Percentiles rank a stretch among this genome's conserved stretches.
phyloP scores from a whole-genome alignment of 345 rosid species.

The Euphorbia lathyris region DNA sequence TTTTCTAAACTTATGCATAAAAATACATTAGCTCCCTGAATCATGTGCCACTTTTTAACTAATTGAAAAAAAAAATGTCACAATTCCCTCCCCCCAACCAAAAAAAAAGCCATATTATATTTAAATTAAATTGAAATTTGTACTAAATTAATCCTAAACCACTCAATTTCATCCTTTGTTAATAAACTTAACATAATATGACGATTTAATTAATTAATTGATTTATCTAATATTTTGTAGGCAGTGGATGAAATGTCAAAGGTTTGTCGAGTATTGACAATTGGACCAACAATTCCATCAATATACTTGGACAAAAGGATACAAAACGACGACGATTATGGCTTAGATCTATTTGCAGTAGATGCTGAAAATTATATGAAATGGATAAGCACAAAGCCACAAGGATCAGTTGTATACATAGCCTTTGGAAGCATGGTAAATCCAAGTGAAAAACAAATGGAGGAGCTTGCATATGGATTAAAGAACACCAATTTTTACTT shows the following conservation, averaged over 20 bases:
- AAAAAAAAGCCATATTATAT: too few species aligned
- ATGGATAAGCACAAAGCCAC: slow-evolving; percentile 50
- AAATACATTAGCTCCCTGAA: too few species aligned
- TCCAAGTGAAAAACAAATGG: slow-evolving; percentile 41
- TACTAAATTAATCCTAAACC: too few species aligned
- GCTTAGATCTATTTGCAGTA: slow-evolving; percentile 38
- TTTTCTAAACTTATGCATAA: too few species aligned
- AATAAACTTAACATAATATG: too few species aligned
- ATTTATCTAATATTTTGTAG: slow-evolving; percentile 16
- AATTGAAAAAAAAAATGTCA: too few species aligned
- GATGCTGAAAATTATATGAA: slow-evolving; percentile 26
- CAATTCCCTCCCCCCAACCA: too few species aligned
- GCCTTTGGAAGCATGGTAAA: slow-evolving; percentile 67
- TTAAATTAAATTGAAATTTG: too few species aligned
- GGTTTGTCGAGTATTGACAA: slow-evolving; percentile 36
- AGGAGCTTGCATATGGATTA: slow-evolving; percentile 48
- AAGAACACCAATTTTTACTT: slow-evolving; percentile 28
- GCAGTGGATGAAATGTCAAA: slow-evolving; percentile 45
- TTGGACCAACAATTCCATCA: slow-evolving; percentile 73
- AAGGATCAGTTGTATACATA: slow-evolving; percentile 51
- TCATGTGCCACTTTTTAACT: too few species aligned
- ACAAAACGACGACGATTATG: slow-evolving; percentile 41
- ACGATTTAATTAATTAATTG: too few species aligned
- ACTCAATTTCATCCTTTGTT: too few species aligned
- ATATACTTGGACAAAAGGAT: slow-evolving; percentile 48